Evolutionary conservation across 257 asterid genomes (phyloP).

Genomic region (Solanum bulbocastanum): DNA sequence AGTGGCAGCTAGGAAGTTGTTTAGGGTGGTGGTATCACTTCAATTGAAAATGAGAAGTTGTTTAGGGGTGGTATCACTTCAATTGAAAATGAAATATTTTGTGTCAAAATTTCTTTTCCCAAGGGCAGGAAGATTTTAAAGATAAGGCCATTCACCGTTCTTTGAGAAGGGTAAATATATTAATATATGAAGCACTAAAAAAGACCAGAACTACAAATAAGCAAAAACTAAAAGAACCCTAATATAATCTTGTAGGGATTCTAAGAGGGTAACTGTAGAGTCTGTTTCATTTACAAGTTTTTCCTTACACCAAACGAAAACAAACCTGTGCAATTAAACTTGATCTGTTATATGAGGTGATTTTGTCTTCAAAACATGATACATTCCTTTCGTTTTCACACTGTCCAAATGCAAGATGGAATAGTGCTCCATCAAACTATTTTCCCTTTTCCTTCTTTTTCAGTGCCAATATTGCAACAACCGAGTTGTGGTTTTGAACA

Average conservation of each 20-base stretch:
- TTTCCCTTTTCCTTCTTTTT: neutral
- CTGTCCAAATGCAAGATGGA: neutral
- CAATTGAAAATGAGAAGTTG: neutral
- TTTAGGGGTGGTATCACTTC: neutral
- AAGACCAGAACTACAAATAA: neutral
- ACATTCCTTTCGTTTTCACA: neutral
- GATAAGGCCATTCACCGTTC: neutral
- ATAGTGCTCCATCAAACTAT: neutral
- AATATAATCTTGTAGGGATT: neutral
- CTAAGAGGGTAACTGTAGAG: neutral
- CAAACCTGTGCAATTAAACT: neutral
- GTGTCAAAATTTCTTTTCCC: neutral
- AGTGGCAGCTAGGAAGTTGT: neutral
- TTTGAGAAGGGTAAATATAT: neutral
- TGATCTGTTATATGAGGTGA: neutral
- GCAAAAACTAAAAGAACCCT: neutral
- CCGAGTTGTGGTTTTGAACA: neutral
- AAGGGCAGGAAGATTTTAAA: neutral
- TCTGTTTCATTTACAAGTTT: neutral
- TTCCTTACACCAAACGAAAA: neutral
- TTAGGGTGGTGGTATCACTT: neutral
- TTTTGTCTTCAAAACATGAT: neutral
- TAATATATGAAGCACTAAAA: neutral
- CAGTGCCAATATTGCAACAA: neutral
- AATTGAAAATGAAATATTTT: neutral